Base-by-base conservation (phyloP, 1,139 yeast species). In the Candida smagusa region DNA sequence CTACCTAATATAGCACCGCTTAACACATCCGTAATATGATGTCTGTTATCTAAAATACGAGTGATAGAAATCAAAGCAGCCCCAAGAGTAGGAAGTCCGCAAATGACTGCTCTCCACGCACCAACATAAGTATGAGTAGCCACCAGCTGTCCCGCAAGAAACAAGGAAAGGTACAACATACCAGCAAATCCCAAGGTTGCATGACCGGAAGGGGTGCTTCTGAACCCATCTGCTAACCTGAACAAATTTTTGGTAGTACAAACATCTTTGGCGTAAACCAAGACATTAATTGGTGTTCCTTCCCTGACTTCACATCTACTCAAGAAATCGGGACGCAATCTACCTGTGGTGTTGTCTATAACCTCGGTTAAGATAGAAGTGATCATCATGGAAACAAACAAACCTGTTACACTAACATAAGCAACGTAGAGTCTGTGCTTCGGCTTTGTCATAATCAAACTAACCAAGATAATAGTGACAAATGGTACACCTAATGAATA, bases 171-270 rank as follows among this genome's bases (percentile, higher is more conserved):
- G 54, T 74, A 85, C 3, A 81, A 77, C 33, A 84, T 63, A 0
- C 92, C 92, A 9, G 83, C 73, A 60, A 78, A 81, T 38, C 82
- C 72, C 42, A 78, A 64, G 44, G 83, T 77, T 3, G 86, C 77
- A 48, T 83, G 90, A 2, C 92, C 92, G 3, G 88, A 81, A 0
- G 95, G 95, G 9, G 90, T 84, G 2, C 88, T 79, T 52, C 88
- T 72, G 52, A 79, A 81, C 0, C 94, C 95, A 49, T 85, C 95
- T 44, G 66, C 56, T 30, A 84, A 61, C 11, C 58, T 28, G 42
- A 52, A 41, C 57, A 60, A 38, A 65, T 70, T 37, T 55, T 68
- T 28, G 4, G 79, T 69, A 1, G 89, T 79, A 50, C 92, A 84
- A 1, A 80, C 83, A 44, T 79, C 84, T 33, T 65, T 68, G 4